Conservation (phyloP, 2,329 filamentous ascomycete species). For the Aspergillus fructus region DNA sequence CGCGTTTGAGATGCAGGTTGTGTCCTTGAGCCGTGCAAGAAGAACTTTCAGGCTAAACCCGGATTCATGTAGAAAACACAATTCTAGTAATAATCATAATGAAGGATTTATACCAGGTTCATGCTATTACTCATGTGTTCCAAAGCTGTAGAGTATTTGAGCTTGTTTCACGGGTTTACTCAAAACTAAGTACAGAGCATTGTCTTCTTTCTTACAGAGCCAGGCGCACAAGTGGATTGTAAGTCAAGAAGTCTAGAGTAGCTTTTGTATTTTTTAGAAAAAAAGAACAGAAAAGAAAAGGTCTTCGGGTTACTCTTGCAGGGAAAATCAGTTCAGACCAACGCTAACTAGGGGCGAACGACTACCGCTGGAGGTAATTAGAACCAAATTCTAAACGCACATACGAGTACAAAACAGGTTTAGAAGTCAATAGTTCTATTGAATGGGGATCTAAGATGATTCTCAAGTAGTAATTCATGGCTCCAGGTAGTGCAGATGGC, state of each 20-base stretch:
- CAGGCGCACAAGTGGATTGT: background rate
- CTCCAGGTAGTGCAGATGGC: conserved; percentile 1
- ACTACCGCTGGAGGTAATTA: background rate
- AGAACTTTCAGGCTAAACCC: background rate
- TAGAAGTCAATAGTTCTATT: conserved; percentile 7
- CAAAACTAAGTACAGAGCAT: background rate
- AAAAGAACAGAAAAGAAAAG: background rate
- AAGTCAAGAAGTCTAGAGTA: background rate
- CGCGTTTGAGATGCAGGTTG: background rate
- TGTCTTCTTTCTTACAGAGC: background rate
- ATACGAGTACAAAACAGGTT: background rate
- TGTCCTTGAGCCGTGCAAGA: background rate
- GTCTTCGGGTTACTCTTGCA: background rate
- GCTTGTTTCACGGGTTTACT: background rate
- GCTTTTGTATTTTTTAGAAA: background rate
- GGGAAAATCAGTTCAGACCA: background rate
- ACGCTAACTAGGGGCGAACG: background rate
- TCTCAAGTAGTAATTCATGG: conserved; percentile 3
- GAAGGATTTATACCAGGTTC: background rate
- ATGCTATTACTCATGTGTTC: background rate
- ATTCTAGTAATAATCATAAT: background rate
- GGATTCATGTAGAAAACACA: background rate
- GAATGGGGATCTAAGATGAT: conserved; percentile 11
- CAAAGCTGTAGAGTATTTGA: background rate
- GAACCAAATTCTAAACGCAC: background rate